Base-by-base conservation (phyloP, 2,329 filamentous ascomycete genomes). In the Leptographium wingfieldii region DNA sequence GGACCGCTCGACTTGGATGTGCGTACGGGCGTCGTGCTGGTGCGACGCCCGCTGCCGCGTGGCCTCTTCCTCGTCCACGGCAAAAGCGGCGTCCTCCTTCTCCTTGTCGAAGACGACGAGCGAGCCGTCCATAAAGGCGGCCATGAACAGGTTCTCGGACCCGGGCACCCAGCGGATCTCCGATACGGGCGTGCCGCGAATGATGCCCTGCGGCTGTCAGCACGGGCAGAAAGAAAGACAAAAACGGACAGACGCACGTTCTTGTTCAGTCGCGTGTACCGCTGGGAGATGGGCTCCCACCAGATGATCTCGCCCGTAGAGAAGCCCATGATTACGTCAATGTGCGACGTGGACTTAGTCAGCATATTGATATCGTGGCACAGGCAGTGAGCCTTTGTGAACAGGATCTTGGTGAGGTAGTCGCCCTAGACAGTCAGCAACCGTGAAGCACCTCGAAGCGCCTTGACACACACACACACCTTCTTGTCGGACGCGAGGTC, bases 61-160 rank as follows among this genome's bases (percentile, higher is more conserved):
- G 63, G 59, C 58, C 10, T 63, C 69, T 60, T 82, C 77, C 40
- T 87, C 80, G 69, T 95, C 90, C 0, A 87, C 80, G 3, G 83
- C 78, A 67, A 96, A 94, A 1, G 84, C 78, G 0, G 86, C 85
- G 69, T 96, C 92, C 64, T 96, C 92, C 70, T 94, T 96, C 69
- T 96, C 92, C 73, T 97, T 99, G 73, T 99, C 94, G 67, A 97
- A 99, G 1, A 97, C 90, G 3, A 99, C 82, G 53, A 99, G 73
- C 3, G 87, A 87, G 1, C 94, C 94, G 68, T 99, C 92, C 78
- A 90, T 88, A 70, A 97, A 92, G 12, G 91, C 87, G 12, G 92
- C 92, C 54, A 99, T 77, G 69, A 99, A 97, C 16, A 96, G 77
- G 64, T 89, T 95, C 69, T 99, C 94, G 7, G 92, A 96, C 33